Percentiles rank a stretch among this genome's conserved stretches.
These are phyloP conservation scores for Kazachstania psychrophila DNA, from an alignment of 805 yeast genomes.

Conservation along the genomic window DNA sequence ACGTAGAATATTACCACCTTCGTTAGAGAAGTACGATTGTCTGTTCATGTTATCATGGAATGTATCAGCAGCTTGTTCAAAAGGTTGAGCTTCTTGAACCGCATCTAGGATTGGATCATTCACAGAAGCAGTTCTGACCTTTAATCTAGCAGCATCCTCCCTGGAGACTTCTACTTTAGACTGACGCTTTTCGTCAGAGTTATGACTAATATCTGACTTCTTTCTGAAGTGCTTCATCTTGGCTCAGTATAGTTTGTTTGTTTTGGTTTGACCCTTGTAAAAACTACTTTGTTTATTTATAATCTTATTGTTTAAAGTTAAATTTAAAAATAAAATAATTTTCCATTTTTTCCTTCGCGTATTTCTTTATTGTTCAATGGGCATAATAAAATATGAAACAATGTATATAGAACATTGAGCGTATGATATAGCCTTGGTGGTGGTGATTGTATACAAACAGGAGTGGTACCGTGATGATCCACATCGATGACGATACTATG, in stretches of 20 bases:
- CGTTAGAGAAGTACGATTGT: slow-evolving; percentile 30
- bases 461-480: too few relatives aligned
- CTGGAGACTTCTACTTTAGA: slow-evolving; percentile 37
- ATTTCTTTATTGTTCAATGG: too few relatives aligned
- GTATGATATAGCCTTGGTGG: too few relatives aligned
- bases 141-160: slow-evolving; percentile 46
- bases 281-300: background rate
- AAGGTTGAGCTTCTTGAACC: slow-evolving; percentile 93
- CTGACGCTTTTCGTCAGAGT: slow-evolving; percentile 21
- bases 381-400: too few relatives aligned
- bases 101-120: slow-evolving; percentile 91
- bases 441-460: too few relatives aligned
- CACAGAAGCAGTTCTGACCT: slow-evolving; percentile 57
- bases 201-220: slow-evolving; percentile 24
- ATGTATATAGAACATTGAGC: too few relatives aligned
- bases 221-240: slow-evolving; percentile 40
- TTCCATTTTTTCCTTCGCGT: background rate
- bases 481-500: too few relatives aligned
- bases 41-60: slow-evolving; percentile 29
- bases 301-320: too few relatives aligned
- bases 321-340: too few relatives aligned
- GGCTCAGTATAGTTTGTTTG: background rate
- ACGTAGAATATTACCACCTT: slow-evolving; percentile 38
- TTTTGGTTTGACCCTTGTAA: background rate
- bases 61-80: slow-evolving; percentile 49